Base-by-base conservation (phyloP, 805 yeast genomes). In the Debaryomyces hansenii region DNA sequence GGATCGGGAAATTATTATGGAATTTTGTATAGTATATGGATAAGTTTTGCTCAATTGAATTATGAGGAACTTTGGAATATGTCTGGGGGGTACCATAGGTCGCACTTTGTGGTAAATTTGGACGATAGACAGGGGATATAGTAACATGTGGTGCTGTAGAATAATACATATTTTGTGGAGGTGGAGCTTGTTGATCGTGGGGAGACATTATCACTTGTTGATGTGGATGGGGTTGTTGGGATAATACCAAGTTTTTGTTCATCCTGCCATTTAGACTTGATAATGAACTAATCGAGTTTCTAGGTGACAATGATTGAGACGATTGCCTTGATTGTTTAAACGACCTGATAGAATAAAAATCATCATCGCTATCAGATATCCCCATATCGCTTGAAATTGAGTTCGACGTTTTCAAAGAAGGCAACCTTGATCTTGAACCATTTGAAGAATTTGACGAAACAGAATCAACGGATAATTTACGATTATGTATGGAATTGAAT, bases 401-500 rank as follows among this genome's bases (percentile, higher is more conserved):
- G 14, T 51, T 54, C 10, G 57, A 46, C 2, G 69, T 60, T 45
- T 62, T 63, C 20, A 69, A 47, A 4, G 66, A 52, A 37, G 72
- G 64, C 45, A 70, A 51, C 37, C 71, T 57, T 11, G 59, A 51
- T 20, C 54, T 48, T 20, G 67, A 61, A 1, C 66, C 68, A 48
- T 67, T 67, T 32, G 77, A 71, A 29, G 77, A 69, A 12, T 75
- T 71, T 0, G 83, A 78, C 35, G 77, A 66, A 4, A 78, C 57
- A 2, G 83, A 78, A 49, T 79, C 84, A 4, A 77, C 60, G 1
- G 83, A 78, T 3, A 72, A 69, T 41, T 81, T 60, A 38, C 79
- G 57, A 24, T 67, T 58, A 47, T 48, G 42, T 37, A 21, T 42
- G 32, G 45, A 15, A 10, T 50, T 50, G 15, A 24, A 27, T 11